These are phyloP conservation scores for Colletotrichum australisinense DNA, from an alignment of 2,329 filamentous ascomycete genomes.

Conservation along the genomic window DNA sequence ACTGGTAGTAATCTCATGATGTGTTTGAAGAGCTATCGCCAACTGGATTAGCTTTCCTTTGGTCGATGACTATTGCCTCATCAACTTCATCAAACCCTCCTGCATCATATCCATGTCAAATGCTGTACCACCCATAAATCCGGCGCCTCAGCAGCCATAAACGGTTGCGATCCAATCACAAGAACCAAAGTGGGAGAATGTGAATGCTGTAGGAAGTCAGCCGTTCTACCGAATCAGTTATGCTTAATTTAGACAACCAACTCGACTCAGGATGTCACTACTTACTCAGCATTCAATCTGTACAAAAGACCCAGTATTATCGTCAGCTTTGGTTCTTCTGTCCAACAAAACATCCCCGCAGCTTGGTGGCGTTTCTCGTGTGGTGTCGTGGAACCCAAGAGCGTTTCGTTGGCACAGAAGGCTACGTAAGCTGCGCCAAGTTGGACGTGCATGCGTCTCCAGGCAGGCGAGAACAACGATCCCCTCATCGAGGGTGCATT, in stretches of 20 bases:
- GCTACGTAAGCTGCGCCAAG: slow-evolving; percentile 8
- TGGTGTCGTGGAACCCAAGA: background rate
- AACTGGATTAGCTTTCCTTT: too few relatives aligned
- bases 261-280: slow-evolving; percentile 8
- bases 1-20: background rate
- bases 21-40: too few relatives aligned
- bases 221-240: slow-evolving; percentile 4
- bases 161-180: background rate
- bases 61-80: too few relatives aligned
- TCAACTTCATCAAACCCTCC: too few relatives aligned
- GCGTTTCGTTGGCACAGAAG: background rate
- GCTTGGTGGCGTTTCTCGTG: background rate
- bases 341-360: background rate
- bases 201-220: background rate
- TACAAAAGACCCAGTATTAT: background rate
- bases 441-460: slow-evolving; percentile 3
- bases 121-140: background rate
- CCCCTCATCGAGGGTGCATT: background rate
- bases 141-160: background rate
- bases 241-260: background rate
- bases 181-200: background rate
- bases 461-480: background rate
- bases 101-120: background rate
- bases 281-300: background rate
- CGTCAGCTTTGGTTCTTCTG: background rate